Evolutionary conservation across 1,139 yeast genomes (phyloP), one percentile per base, ranked within the genome.

Genomic region (Saccharomyces hybrid): DNA sequence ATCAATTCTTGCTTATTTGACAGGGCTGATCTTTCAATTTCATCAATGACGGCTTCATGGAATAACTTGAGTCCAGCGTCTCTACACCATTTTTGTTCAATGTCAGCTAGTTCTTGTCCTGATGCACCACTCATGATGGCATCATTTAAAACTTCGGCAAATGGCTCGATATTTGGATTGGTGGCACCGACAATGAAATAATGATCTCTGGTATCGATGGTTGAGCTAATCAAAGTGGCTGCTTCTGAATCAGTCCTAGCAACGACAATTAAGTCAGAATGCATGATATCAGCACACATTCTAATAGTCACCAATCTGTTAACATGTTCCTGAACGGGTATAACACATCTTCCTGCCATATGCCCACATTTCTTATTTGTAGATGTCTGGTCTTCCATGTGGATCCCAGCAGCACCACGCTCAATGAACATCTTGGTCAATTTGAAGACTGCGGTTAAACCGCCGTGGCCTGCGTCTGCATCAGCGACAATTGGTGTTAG

Each of bases 401-500:
- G 99, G 67, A 91, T 90, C 71, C 98, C 98, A 57, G 98, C 98
- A 54, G 98, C 99, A 74, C 98, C 98, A 69, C 96, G 85, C 78
- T 93, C 98, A 65, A 93, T 89, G 71, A 91, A 93, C 84, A 93
- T 78, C 78, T 93, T 93, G 70, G 97, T 90, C 73, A 91, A 83
- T 76, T 91, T 91, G 77, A 89, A 87, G 64, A 90, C 89, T 58
- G 98, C 98, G 58, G 97, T 90, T 66, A 91, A 79, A 71, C 98
- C 98, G 74, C 99, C 99, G 73, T 93, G 98, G 64, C 99, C 99
- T 59, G 98, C 93, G 74, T 91, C 99, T 62, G 95, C 99, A 71
- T 91, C 99, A 54, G 98, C 98, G 66, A 91, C 81, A 66, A 91
- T 88, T 55, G 99, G 99, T 68, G 97, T 82, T 72, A 91, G 76